Base-by-base conservation (phyloP, 805 yeast species). In the Citeromyces matritensis region DNA sequence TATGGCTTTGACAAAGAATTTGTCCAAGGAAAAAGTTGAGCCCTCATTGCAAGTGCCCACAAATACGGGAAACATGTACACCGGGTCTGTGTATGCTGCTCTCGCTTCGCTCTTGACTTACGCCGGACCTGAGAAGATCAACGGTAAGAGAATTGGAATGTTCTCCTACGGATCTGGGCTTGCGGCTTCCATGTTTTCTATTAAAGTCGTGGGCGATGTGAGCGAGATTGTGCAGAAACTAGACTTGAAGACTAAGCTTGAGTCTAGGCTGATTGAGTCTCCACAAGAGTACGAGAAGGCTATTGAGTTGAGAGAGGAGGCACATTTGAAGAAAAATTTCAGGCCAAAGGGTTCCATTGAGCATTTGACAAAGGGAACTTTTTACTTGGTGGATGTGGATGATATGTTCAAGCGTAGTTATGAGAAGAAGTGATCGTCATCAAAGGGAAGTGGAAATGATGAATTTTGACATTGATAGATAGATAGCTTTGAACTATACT, bases 131-230 rank as follows among this genome's bases (percentile, higher is more conserved):
- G 91, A 76, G 29, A 59, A 68, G 33, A 67, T 88, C 44, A 84
- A 77, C 55, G 70, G 69, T 45, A 83, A 85, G 65, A 73, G 95
- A 57, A 66, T 91, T 48, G 93, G 95, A 45, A 53, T 86, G 46
- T 91, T 86, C 65, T 91, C 98, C 13, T 91, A 91, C 57, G 99
- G 99, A 43, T 88, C 97, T 10, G 99, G 99, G 49, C 71, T 91
- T 39, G 99, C 99, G 29, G 69, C 97, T 11, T 73, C 95, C 26
- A 63, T 91, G 57, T 81, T 72, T 60, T 78, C 94, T 28, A 73
- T 76, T 41, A 69, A 61, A 39, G 82, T 91, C 39, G 69, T 65
- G 40, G 95, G 93, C 36, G 97, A 91, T 57, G 63, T 86, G 38
- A 58, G 79, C 19, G 43, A 65, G 38, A 78, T 86, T 41, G 69